Base-by-base conservation (phyloP, 2,329 filamentous ascomycete genomes). In the Colletotrichum sp. region DNA sequence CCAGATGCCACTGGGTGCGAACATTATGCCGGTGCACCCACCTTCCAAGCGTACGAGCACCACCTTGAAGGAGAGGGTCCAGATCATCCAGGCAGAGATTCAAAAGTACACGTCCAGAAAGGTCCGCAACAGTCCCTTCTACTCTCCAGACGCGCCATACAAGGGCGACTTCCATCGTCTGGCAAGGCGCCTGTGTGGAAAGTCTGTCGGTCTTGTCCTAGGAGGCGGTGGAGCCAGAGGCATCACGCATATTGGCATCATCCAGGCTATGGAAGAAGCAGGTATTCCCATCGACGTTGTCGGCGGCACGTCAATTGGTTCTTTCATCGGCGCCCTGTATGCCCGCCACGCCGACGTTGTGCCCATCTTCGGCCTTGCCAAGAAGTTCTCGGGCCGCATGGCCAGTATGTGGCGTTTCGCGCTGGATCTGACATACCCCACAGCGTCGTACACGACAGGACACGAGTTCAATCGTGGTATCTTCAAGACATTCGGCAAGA, bases 401-500 rank as follows among this genome's bases (percentile, higher is more conserved):
- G 95, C 95, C 60, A 99, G 96, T 84, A 95, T 99, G 86, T 99
- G 97, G 97, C 93, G 97, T n/a, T 98, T 99, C 83, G 96, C 96
- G 1, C 89, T 99, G 4, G 97, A 99, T 82, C 85, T 99, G 80
- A 99, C 97, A 0, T 99, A 99, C 83, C 97, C 97, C 0, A 97
- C 96, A 7, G 95, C 95, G 9, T 98, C 96, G 2, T 99, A 99
- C 85, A 99, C 98, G 1, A 99, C 97, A 0, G 97, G 97, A 1
- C 97, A 99, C 82, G 97, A 99, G 81, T 99, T 99, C 90, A 99
- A 99, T 81, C 95, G 97, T 8, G 97, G 97, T 55, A 98, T 99
- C 78, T 99, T 98, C 91, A 99, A 99, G 85, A 96, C 96, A 0
- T 98, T 99, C 83, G 97, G 96, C 16, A 95, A 98, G 81, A 95